Evolutionary conservation across 805 yeast genomes (phyloP), one percentile per base, ranked within the genome.

Genomic region (Suhomyces sp.): DNA sequence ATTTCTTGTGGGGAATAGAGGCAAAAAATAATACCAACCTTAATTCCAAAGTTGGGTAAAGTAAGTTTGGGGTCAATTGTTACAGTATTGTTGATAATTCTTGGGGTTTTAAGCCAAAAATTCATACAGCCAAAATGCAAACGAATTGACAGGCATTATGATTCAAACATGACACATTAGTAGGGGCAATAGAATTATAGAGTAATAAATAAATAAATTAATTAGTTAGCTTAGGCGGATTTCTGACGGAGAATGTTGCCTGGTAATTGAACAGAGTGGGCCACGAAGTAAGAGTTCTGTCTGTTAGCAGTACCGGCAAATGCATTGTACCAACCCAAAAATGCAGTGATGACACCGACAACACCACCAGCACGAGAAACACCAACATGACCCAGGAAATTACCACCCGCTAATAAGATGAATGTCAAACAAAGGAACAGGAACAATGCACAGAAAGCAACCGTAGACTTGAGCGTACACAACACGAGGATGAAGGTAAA

Each of bases 241-340:
- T 7, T 18, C 11, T 31, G 12, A 16, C 28, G 16, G 19, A 24
- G 35, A 7, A 20, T 17, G 14, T 33, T 33, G 6, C 30, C 30
- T n/a, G 36, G 36, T 28, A 65, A 57, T 9, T 44, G 57, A 31
- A 65, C 34, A 11, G 60, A 45, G 33, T 39, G 43, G 13, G 60
- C 66, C 4, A 55, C 52, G 37, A 66, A 27, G 48, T 66, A 66
- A 14, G 66, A 54, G 54, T 67, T 67, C 33, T 50, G 51, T 18
- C 31, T 44, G 32, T 47, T 62, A 27, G 70, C 68, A 5, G 50
- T 48, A 51, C 70, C 70, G 15, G 70, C 65, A 35, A 52, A 65
- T 5, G 70, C 70, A 38, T 66, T 65, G 46, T 67, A 67, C 47
- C 56, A 65, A 2, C 68, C 72, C 23, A 63, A 42, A 39, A 66